phyloP scores from a whole-genome alignment of 2,329 filamentous ascomycete genomes.

The Dactylonectria macrodidyma region DNA sequence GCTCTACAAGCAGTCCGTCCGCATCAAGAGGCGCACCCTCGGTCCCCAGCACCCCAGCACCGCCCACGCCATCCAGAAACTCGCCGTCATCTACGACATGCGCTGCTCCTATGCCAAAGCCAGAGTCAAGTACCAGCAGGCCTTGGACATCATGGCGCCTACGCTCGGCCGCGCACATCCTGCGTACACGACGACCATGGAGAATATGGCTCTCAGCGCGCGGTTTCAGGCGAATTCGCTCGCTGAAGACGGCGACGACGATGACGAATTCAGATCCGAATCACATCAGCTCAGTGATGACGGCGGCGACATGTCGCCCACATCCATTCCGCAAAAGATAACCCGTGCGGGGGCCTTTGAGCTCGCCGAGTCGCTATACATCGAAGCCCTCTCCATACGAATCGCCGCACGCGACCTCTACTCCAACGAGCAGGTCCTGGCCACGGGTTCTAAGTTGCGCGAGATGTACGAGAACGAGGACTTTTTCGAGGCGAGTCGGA shows the following conservation, averaged over 20 bases:
- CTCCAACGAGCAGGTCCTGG: slow-evolving; percentile 39
- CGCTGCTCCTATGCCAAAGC: slow-evolving; percentile 26
- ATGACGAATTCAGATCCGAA: slow-evolving; percentile 9
- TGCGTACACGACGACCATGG: slow-evolving; percentile 22
- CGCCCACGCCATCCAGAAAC: slow-evolving; percentile 39
- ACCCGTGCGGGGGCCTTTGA: slow-evolving; percentile 8
- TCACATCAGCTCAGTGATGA: slow-evolving; percentile 2
- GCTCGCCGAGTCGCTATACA: slow-evolving; percentile 45
- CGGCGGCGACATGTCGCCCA: slow-evolving; percentile 8
- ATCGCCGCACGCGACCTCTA: slow-evolving; percentile 43
- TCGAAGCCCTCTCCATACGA: slow-evolving; percentile 44
- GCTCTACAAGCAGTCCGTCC: slow-evolving; percentile 45
- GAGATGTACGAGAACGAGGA: slow-evolving; percentile 50
- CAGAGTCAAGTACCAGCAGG: slow-evolving; percentile 23
- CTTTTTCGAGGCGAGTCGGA: slow-evolving; percentile 42
- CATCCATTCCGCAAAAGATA: slow-evolving; percentile 3
- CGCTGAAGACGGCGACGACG: background rate
- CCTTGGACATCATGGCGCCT: slow-evolving; percentile 28
- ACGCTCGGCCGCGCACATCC: slow-evolving; percentile 28
- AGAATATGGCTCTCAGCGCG: slow-evolving; percentile 30
- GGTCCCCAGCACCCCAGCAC: slow-evolving; percentile 25
- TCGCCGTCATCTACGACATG: slow-evolving; percentile 44
- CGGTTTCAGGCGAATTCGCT: slow-evolving; percentile 21
- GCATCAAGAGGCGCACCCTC: slow-evolving; percentile 28
- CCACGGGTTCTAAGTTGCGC: slow-evolving; percentile 43